A percentile compares a stretch with the other conserved stretches of the same genome.
phyloP scores from a whole-genome alignment of 192 early-diverging fungal genomes.

The Gorgonomyces haynaldii region DNA sequence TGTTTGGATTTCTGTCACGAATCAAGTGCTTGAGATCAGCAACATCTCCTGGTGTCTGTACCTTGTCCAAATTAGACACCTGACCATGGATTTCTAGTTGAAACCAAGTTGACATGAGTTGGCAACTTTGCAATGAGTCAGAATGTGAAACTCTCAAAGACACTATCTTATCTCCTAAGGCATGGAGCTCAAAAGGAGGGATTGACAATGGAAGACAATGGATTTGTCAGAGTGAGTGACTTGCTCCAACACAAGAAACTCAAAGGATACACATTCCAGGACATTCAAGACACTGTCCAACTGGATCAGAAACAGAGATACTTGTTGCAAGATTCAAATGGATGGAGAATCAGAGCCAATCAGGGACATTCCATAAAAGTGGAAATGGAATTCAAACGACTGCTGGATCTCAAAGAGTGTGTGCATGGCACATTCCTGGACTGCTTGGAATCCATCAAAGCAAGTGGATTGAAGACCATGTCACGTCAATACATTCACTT shows the following conservation, averaged over 20 bases:
- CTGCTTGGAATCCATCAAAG: slow-evolving; percentile 41
- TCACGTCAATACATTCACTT: slow-evolving; percentile 83
- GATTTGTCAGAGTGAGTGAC: slow-evolving; percentile 57
- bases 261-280: slow-evolving; percentile 38
- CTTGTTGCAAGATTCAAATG: slow-evolving; percentile 9
- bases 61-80: no score
- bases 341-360: slow-evolving; percentile 66
- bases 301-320: background rate
- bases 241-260: slow-evolving; percentile 55
- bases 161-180: slow-evolving; percentile 69
- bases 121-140: background rate
- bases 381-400: slow-evolving; percentile 37
- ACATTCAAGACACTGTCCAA: slow-evolving; percentile 53
- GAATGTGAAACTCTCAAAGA: slow-evolving; percentile 42
- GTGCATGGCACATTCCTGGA: slow-evolving; percentile 58
- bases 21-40: no score
- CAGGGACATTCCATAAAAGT: slow-evolving; percentile 63
- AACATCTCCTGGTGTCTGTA: no score
- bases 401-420: slow-evolving; percentile 32
- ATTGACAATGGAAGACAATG: slow-evolving; percentile 59
- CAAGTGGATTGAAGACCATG: slow-evolving; percentile 63
- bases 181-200: slow-evolving; percentile 74
- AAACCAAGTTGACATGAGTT: no score
- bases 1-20: no score
- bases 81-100: no score